phyloP scores from a whole-genome alignment of 139 green algal species.

The Mesotaenium endlicherianum region DNA sequence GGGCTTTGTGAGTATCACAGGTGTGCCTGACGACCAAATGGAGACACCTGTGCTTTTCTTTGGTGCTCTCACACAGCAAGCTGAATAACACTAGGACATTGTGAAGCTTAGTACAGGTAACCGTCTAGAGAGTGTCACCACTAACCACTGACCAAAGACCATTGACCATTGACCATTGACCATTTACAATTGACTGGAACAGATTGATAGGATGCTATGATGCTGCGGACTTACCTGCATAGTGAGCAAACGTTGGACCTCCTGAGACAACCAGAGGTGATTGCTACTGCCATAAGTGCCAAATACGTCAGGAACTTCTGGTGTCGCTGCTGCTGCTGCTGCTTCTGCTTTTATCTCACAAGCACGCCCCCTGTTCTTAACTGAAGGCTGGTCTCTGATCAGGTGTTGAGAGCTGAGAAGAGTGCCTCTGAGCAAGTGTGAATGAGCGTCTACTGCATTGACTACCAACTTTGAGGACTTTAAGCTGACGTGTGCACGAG shows the following conservation, averaged over 20 bases:
- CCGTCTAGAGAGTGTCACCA: not conserved
- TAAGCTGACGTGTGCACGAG: too few relatives aligned
- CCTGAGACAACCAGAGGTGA: constrained; percentile 3
- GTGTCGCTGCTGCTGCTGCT: too few relatives aligned
- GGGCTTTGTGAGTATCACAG: not conserved
- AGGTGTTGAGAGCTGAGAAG: too few relatives aligned
- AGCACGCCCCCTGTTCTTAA: too few relatives aligned
- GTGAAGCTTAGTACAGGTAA: not conserved
- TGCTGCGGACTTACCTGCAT: constrained; percentile 1
- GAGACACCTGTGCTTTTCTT: not conserved
- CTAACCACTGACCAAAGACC: not conserved
- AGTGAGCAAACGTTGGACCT: not conserved
- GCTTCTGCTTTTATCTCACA: too few relatives aligned
- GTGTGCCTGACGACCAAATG: not conserved
- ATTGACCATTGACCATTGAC: not conserved
- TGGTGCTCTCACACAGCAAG: not conserved
- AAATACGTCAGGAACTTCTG: too few relatives aligned
- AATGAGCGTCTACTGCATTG: too few relatives aligned
- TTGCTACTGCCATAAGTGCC: not conserved
- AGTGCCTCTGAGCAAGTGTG: too few relatives aligned
- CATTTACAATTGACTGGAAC: too few relatives aligned
- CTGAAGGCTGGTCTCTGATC: too few relatives aligned
- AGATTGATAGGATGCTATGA: too few relatives aligned
- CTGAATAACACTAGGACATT: not conserved
- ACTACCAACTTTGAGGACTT: too few relatives aligned